Evolutionary conservation across 2,329 filamentous ascomycete genomes (phyloP), one percentile per base, ranked within the genome.

Genomic region (Lachnellula arida): DNA sequence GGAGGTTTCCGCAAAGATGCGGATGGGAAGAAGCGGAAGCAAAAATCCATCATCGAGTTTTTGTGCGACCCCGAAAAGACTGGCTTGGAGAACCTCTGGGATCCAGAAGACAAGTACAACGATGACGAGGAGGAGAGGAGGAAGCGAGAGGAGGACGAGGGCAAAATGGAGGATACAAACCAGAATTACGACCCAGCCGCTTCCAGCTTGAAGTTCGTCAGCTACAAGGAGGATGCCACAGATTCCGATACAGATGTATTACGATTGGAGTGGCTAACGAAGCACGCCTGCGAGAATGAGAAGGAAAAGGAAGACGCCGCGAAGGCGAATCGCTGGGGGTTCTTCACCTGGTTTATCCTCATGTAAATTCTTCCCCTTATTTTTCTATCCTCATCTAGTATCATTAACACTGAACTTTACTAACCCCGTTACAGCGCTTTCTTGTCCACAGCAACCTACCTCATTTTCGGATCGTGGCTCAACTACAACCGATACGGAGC

Each of bases 401-500:
- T 43, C 5, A 22, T 8, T 46, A 52, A 56, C 66, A 48, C 61
- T 23, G n/a, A 46, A 53, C 19, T 35, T 35, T 35, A 22, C 42
- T 44, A 5, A 22, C 9, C 14, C 4, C 32, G 8, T 46, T 51
- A n/a, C 63, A 96, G 92, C 64, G 75, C 87, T 57, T 99, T 99
- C 81, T 80, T 97, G 60, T 83, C 83, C 46, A 87, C 85, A 42
- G 91, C 94, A 2, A 77, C 92, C 23, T 99, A 97, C 75, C 86
- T 99, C 63, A 96, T 97, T 71, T 97, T 97, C 69, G 92, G 93
- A 62, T 96, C 92, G 19, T 99, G 94, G 94, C 85, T 97, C 71
- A 97, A 97, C 78, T 97, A 97, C 80, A 97, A 91, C 76, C 89
- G 92, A 60, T 96, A 96, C 73, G 93, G 93, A 48, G 92, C 93